phyloP scores from a whole-genome alignment of 352 stramenopile species.

The Phytopythium cucurbitacearum region DNA sequence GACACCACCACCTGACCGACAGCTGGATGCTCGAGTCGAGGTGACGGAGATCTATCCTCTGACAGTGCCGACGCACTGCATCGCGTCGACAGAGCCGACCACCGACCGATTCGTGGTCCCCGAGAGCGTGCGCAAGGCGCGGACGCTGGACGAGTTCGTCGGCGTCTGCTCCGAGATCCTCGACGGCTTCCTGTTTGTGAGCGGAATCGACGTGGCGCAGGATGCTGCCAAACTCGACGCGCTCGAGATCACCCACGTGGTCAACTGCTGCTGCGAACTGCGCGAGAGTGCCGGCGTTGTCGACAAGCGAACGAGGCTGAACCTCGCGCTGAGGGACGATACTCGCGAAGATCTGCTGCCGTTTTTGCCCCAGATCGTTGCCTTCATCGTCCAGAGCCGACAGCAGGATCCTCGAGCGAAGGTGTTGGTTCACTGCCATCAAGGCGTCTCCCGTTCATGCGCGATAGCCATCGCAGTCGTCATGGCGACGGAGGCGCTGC shows the following conservation, averaged over 20 bases:
- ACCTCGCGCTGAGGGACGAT: conserved; percentile 49
- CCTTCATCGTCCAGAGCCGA: conserved; percentile 29
- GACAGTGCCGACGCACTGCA: neutral
- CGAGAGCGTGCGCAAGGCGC: conserved; percentile 61
- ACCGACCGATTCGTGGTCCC: conserved; percentile 28
- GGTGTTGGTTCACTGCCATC: conserved; percentile 65
- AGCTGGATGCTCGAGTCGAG: neutral
- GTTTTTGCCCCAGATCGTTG: conserved; percentile 46
- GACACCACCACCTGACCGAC: neutral
- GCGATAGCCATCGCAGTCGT: conserved; percentile 59
- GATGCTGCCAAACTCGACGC: conserved; percentile 17
- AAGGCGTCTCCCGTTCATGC: conserved; percentile 69
- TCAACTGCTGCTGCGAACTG: conserved; percentile 57
- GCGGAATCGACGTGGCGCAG: conserved; percentile 38
- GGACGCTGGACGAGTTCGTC: conserved; percentile 26
- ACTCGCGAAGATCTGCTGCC: conserved; percentile 57
- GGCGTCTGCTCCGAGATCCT: conserved; percentile 63
- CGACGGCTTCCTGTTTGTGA: conserved; percentile 48
- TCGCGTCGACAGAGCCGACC: neutral
- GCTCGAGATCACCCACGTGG: conserved; percentile 47
- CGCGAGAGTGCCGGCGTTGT: conserved; percentile 10
- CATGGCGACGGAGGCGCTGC: conserved; percentile 33
- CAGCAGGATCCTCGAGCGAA: conserved; percentile 6
- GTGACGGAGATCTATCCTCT: neutral
- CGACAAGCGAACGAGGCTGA: conserved; percentile 13